These are phyloP conservation scores for Apostasia ramifera DNA, from an alignment of 106 monocot genomes.

Conservation along the genomic window DNA sequence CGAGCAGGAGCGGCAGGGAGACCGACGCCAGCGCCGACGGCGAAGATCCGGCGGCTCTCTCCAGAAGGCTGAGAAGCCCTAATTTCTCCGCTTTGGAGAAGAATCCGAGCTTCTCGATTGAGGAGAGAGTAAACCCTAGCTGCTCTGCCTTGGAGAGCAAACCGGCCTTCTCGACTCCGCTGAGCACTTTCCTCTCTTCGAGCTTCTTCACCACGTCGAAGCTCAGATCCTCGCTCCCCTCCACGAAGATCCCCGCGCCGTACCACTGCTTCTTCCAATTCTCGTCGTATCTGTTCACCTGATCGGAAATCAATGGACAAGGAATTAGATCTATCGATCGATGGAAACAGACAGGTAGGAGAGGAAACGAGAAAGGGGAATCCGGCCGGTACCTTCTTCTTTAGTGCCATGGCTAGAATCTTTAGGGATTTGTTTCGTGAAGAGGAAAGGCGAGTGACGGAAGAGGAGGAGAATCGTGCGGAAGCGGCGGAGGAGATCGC, in stretches of 20 bases:
- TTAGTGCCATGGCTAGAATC: conserved; percentile 65
- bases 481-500: conserved; percentile 10
- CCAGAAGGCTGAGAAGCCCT: conserved; percentile 67
- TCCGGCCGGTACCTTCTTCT: conserved; percentile 46
- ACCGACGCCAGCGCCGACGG: conserved; percentile 75
- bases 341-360: not conserved
- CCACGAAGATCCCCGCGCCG: conserved; percentile 75
- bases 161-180: conserved; percentile 80
- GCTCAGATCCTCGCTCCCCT: conserved; percentile 60
- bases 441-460: conserved; percentile 5
- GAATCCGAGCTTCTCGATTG: conserved; percentile 66
- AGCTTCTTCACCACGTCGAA: conserved; percentile 84
- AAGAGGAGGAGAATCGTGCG: conserved; percentile 8
- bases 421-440: conserved; percentile 12
- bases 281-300: conserved; percentile 81
- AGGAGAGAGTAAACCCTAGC: conserved; percentile 67
- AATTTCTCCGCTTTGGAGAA: conserved; percentile 85
- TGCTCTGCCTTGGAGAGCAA: conserved; percentile 77
- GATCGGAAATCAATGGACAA: not conserved
- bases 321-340: not conserved
- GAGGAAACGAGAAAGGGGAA: not conserved
- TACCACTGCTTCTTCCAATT: conserved; percentile 90
- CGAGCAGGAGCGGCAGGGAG: conserved; percentile 59
- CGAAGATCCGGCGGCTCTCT: conserved; percentile 40
- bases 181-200: conserved; percentile 75